These are phyloP conservation scores for Rosa hybrid DNA, from an alignment of 331 rosid genomes.

Conservation along the genomic window DNA sequence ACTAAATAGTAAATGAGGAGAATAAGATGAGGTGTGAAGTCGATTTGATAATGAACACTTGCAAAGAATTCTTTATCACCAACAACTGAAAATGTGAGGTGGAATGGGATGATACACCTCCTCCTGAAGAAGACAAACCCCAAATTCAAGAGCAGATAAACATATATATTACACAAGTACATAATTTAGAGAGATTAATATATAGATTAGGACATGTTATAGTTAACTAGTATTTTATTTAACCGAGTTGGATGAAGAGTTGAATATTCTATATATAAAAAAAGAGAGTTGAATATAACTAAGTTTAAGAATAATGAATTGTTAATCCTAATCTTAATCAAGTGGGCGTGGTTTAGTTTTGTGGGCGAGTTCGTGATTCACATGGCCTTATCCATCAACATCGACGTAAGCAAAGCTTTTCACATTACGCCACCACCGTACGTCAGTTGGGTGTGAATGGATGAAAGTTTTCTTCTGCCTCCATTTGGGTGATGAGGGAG, in stretches of 20 bases:
- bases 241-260: background rate
- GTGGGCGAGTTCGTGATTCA: background rate
- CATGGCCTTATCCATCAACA: constrained; percentile 4
- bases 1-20: background rate
- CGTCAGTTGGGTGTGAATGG: constrained; percentile 1
- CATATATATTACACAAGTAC: background rate
- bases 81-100: background rate
- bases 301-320: background rate
- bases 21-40: background rate
- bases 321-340: background rate
- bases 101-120: background rate
- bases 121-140: background rate
- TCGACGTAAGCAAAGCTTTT: constrained; percentile 36
- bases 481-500: background rate
- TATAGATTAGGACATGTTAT: background rate
- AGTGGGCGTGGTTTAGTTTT: background rate
- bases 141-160: background rate
- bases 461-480: background rate
- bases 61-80: background rate
- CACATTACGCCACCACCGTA: background rate
- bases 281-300: background rate
- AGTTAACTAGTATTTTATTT: background rate
- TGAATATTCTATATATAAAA: background rate
- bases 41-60: background rate
- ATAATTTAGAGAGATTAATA: background rate